Evolutionary conservation across 1,284 basidiomycete genomes (phyloP).

Genomic region (Xerocomus subilludens): DNA sequence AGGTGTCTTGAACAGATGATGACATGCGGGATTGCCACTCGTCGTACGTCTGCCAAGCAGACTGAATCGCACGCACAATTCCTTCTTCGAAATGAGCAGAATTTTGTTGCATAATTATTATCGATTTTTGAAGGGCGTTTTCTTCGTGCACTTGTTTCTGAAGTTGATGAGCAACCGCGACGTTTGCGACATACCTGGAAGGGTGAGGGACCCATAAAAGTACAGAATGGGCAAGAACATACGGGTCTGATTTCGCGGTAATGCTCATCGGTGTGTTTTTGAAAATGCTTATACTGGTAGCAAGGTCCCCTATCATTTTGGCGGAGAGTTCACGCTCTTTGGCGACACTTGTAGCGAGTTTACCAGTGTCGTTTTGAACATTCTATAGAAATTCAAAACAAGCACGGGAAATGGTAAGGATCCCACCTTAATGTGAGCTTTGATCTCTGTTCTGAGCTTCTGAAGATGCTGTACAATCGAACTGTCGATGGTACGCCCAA

Average conservation of each 20-base stretch:
- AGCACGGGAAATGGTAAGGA: slow-evolving; percentile 22
- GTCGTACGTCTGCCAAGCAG: slow-evolving; percentile 97
- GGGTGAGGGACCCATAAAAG: slow-evolving; percentile 8
- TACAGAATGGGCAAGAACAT: slow-evolving; percentile 50
- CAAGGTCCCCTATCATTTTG: slow-evolving; percentile 88
- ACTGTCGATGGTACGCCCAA: slow-evolving; percentile 95
- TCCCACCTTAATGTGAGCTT: slow-evolving; percentile 92
- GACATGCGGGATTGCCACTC: slow-evolving; percentile 96
- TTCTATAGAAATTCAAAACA: slow-evolving; percentile 64
- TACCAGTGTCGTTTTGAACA: slow-evolving; percentile 98
- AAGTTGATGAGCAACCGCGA: slow-evolving; percentile 86
- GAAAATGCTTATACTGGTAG: slow-evolving; percentile 87
- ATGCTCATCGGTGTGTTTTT: slow-evolving; percentile 97
- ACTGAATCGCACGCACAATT: slow-evolving; percentile 94
- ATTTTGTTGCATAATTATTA: slow-evolving; percentile 99
- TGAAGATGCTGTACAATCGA: slow-evolving; percentile 98
- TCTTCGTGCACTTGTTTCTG: slow-evolving; percentile 97
- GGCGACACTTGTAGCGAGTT: slow-evolving; percentile 93
- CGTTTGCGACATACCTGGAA: slow-evolving; percentile 75
- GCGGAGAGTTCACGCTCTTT: slow-evolving; percentile 93
- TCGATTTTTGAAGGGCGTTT: slow-evolving; percentile 98
- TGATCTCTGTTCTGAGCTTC: slow-evolving; percentile 94
- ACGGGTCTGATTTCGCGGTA: slow-evolving; percentile 88
- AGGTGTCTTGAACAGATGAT: slow-evolving; percentile 82
- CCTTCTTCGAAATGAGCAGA: slow-evolving; percentile 98